Evolutionary conservation across 208 protist genomes (phyloP).

Genomic region (Leishmania tropica): DNA sequence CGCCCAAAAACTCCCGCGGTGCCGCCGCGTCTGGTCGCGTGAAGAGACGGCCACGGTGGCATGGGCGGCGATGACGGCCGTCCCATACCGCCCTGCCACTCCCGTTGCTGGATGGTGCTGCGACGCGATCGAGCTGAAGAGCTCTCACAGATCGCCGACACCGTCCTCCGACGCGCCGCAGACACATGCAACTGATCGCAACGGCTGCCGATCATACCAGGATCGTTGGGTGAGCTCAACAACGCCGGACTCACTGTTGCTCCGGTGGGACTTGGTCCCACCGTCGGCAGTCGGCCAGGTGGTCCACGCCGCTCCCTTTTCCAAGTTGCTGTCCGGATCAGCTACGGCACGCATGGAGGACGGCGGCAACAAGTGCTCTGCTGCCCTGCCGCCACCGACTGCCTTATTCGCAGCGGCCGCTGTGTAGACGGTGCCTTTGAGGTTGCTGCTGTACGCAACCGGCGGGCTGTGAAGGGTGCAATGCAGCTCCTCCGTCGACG

Average conservation of each 20-base stretch:
- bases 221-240: background rate
- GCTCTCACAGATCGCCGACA: background rate
- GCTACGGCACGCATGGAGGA: background rate
- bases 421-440: background rate
- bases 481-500: background rate
- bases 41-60: background rate
- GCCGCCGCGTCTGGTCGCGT: background rate
- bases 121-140: background rate
- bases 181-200: background rate
- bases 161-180: background rate
- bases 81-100: background rate
- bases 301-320: background rate
- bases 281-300: background rate
- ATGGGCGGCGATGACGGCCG: background rate
- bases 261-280: background rate
- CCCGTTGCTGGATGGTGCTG: background rate
- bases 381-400: background rate
- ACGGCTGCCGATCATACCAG: background rate
- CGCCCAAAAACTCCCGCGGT: background rate
- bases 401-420: background rate
- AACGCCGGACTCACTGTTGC: background rate
- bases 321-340: background rate
- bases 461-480: background rate
- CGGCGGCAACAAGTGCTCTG: background rate
- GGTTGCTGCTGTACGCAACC: background rate